Conservation (phyloP, 192 early-diverging fungal species). For the Linnemannia exigua region DNA sequence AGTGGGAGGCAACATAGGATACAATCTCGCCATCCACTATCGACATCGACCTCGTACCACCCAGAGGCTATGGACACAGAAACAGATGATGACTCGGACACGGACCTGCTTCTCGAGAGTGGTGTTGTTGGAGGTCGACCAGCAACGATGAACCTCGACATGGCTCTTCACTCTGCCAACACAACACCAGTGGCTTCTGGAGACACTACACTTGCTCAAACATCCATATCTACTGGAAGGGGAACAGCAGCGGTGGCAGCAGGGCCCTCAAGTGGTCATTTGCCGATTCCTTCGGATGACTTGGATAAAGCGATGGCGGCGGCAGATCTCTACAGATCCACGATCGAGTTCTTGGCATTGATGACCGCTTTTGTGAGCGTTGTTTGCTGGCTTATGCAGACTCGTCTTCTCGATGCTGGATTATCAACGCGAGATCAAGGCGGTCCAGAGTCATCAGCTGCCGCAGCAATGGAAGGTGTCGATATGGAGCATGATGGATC, state of each 20-base stretch:
- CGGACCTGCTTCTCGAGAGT: neutral
- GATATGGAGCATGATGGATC: slow-evolving; percentile 5
- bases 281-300: neutral
- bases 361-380: slow-evolving; percentile 66
- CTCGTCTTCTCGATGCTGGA: neutral
- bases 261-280: too few relatives aligned
- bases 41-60: slow-evolving; percentile 10
- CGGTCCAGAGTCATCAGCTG: slow-evolving; percentile 13
- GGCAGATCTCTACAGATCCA: slow-evolving; percentile 40
- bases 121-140: neutral
- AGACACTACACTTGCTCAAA: neutral
- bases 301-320: slow-evolving; percentile 9
- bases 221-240: neutral
- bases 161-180: neutral
- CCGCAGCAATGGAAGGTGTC: neutral
- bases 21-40: slow-evolving; percentile 21
- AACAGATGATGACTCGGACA: slow-evolving; percentile 4
- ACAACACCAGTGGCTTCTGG: neutral
- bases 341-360: slow-evolving; percentile 53
- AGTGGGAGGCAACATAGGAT: neutral
- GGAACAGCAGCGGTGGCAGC: neutral
- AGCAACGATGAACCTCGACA: neutral
- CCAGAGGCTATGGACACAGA: slow-evolving; percentile 9
- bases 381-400: slow-evolving; percentile 52
- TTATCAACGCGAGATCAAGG: neutral